Evolutionary conservation across 768 basidiomycete genomes (phyloP).

Genomic region (Pleurotus pulmonarius): DNA sequence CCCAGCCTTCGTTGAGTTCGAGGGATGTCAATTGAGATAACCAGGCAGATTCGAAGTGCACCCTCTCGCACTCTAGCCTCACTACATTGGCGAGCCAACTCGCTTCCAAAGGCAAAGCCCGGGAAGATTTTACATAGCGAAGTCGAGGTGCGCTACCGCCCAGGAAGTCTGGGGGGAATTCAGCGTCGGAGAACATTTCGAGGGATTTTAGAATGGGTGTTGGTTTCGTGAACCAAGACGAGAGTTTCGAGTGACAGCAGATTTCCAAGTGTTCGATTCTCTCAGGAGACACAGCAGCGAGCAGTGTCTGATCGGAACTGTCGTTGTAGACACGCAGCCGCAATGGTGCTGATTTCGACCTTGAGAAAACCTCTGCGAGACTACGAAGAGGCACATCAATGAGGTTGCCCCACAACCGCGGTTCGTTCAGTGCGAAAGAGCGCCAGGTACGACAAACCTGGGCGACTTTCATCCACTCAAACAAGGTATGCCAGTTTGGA

Average conservation of each 20-base stretch:
- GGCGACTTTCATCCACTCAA: neutral
- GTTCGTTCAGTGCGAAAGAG: neutral
- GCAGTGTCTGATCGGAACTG: neutral
- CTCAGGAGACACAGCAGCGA: neutral
- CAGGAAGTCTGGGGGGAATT: neutral
- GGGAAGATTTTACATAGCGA: too few relatives aligned
- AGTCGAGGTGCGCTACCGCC: neutral
- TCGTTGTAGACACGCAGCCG: neutral
- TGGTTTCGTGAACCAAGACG: neutral
- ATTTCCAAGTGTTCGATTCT: neutral
- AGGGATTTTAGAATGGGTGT: neutral
- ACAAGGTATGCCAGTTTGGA: neutral
- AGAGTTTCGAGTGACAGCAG: neutral
- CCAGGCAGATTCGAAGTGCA: too few relatives aligned
- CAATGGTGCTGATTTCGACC: neutral
- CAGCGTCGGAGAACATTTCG: too few relatives aligned
- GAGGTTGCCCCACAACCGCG: neutral
- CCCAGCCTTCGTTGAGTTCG: too few relatives aligned
- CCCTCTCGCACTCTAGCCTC: too few relatives aligned
- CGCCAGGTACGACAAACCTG: neutral
- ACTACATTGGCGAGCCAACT: too few relatives aligned
- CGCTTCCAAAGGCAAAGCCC: too few relatives aligned
- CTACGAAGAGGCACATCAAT: neutral
- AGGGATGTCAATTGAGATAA: neutral
- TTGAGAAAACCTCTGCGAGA: neutral